Evolutionary conservation across 768 basidiomycete genomes (phyloP), one percentile per base, ranked within the genome.

Genomic region (Lentinula aciculospora): DNA sequence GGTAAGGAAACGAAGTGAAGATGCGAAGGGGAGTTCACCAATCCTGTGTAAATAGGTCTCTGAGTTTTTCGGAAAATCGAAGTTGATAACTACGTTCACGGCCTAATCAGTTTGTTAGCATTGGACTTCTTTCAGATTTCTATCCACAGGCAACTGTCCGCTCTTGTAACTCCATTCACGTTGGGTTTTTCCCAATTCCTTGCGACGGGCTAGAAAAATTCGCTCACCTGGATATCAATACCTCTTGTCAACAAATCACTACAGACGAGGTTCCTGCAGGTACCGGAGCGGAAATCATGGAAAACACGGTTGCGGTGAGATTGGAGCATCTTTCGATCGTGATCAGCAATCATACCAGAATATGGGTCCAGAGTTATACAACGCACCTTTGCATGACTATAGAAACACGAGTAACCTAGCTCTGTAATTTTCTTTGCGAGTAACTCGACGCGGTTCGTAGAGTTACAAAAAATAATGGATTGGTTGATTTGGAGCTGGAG

Each of bases 401-500:
- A 99, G 85, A 99, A 99, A 80, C 96, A 99, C 44, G 96, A 99
- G 72, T 98, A 99, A 63, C 96, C 96, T 54, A 98, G 88, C 68
- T 99, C 97, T 12, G 96, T 99, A 65, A 99, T 94, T 77, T 99
- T 99, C 79, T 98, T 98, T 60, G 96, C 96, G 65, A 99, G 83
- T 48, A 99, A 89, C 75, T 99, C 96, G 76, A 99, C 96, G 58
- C 96, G 94, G 79, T 98, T 97, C 67, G 96, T 99, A 63, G 96
- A 98, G 81, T 99, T 99, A 77, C 96, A 99, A 76, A 99, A 99
- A 70, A 99, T 99, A 76, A 99, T 98, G 59, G 96, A 98, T 76
- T 99, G 96, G 76, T 99, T 99, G 80, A 99, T 99, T 95, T 98
- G 96, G 51, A 99, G 85, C 93, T 98, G 69, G 12, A 58, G 36